Evolutionary conservation across 371 early-diverging fungal genomes (phyloP), one percentile per base, ranked within the genome.

Genomic region (Mucor lusitanicus): DNA sequence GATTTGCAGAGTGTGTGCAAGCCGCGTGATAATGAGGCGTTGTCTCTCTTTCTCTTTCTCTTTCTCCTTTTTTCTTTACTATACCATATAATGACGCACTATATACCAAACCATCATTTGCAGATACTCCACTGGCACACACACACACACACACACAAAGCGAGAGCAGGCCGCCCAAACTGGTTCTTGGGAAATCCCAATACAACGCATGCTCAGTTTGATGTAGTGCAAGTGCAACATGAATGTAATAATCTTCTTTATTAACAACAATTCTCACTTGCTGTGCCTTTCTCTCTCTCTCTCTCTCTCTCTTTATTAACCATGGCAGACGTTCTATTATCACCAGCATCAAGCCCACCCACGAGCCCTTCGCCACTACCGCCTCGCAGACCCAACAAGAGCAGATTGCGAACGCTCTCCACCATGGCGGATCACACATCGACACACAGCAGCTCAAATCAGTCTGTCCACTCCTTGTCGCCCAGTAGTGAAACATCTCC

Each of bases 301-400:
- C 13, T 50, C 23, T 11, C 19, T 25, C 11, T 12, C 23, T 25
- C 27, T 23, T 25, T 30, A 30, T 6, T 30, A 12, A 5, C 50
- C 23, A 61, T 32, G 65, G 50, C 57, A 15, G 35, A 39, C 15
- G 19, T 55, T 32, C 15, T 33, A n/a, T 6, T 33, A 28, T 48
- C 54, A 19, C 57, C 64, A 40, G 17, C 54, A 30, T 23, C 64
- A 28, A 28, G 27, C 32, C 40, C 57, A 44, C 33, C 64, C 1
- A 42, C 64, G 19, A 27, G 17, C 12, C 33, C 48, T 32, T 17
- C 15, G 2, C 33, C 58, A 3, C 33, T 40, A 2, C 72, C 63
- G 7, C 71, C 71, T 21, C 71, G 59, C 19, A 59, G 72, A 32
- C 72, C 72, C 6, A 69, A 70, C 44, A 81, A 81, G 44, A 81